phyloP scores from a whole-genome alignment of 164 flowering plant species.

The Santalum album region DNA sequence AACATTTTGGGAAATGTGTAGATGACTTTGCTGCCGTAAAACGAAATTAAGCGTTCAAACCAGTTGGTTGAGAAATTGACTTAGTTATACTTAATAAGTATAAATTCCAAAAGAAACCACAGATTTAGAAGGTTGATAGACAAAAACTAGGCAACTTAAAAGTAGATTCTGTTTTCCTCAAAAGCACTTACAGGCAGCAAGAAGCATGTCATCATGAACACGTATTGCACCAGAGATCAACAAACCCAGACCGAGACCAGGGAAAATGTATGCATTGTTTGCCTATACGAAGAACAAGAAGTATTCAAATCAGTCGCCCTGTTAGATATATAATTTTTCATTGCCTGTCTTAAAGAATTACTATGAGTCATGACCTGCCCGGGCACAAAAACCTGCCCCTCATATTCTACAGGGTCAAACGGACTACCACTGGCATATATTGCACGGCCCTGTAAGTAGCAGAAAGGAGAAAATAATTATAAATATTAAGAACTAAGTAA shows the following conservation, averaged over 20 bases:
- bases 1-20: too few relatives aligned
- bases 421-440: conserved; percentile 23
- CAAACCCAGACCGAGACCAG: conserved; percentile 29
- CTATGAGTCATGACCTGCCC: conserved; percentile 10
- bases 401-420: conserved; percentile 18
- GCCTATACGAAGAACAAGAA: conserved; percentile 12
- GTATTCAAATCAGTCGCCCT: background rate
- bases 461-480: too few relatives aligned
- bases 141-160: too few relatives aligned
- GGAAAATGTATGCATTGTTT: conserved; percentile 22
- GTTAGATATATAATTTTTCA: background rate
- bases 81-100: too few relatives aligned
- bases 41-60: too few relatives aligned
- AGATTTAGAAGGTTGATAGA: too few relatives aligned
- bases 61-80: too few relatives aligned
- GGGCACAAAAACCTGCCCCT: conserved; percentile 15
- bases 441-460: conserved; percentile 17
- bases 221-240: conserved; percentile 31
- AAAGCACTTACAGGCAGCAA: conserved; percentile 31
- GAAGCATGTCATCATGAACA: conserved; percentile 32
- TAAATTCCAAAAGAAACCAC: too few relatives aligned
- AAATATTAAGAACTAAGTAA: too few relatives aligned
- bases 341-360: background rate
- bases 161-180: too few relatives aligned
- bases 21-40: too few relatives aligned